Base-by-base conservation (phyloP, 192 early-diverging fungal species). In the Helicostylum pulchrum region DNA sequence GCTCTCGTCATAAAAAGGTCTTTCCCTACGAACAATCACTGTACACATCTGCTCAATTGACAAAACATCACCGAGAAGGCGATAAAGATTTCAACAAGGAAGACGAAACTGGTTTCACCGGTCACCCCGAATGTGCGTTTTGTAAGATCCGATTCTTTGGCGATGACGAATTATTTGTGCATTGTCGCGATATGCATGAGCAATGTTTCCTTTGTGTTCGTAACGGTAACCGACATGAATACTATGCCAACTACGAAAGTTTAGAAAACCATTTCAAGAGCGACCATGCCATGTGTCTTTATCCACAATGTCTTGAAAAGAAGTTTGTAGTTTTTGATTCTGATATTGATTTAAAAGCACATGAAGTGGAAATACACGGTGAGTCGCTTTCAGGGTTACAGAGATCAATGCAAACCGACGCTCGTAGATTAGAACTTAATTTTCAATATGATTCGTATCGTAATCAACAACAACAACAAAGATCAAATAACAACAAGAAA, bases 251-350 rank as follows among this genome's bases (percentile, higher is more conserved):
- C 75, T 97, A 97, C 70, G 45, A 79, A 42, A 71, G 78, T 32
- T 73, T 99, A 67, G 83, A 78, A 50, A 53, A 83, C 2, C 96
- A 99, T 77, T 94, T 95, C 58, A 72, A 81, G 55, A 66, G 69
- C 30, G 89, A 92, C 17, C 96, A 99, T 67, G 90, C 80, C 67
- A 71, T 87, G 15, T 99, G 96, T 73, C 72, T 74, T 58, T 76
- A 95, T 19, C 79, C 81, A 7, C 80, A 87, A 43, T 99, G 96
- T 72, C 62, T 95, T 50, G 95, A 94, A 46, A 86, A 90, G 71
- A 99, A 98, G 80, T 98, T 99, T 87, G 85, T 98, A 21, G 96
- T 98, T 2, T 99, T 99, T 81, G 88, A 82, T 34, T 85, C 91
- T 12, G 87, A 94, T n/a, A 83, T 99, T 58, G 96, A 99, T 73